These are phyloP conservation scores for Mortierella sp. DNA, from an alignment of 371 early-diverging fungal species.

Conservation along the genomic window DNA sequence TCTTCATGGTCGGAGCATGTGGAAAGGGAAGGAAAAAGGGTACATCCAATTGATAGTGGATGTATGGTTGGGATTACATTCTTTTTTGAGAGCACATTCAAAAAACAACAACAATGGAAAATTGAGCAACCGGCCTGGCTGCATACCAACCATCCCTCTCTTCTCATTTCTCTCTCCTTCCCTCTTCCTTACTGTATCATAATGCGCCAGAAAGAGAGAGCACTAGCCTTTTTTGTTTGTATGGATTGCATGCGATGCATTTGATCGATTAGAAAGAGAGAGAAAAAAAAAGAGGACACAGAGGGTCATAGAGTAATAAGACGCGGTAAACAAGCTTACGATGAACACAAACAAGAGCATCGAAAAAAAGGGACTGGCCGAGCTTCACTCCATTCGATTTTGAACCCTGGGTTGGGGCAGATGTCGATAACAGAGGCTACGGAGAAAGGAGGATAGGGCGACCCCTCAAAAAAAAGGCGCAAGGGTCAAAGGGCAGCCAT, in stretches of 20 bases:
- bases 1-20: too few relatives aligned
- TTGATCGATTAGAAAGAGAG: neutral
- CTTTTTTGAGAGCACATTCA: constrained; percentile 1
- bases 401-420: too few relatives aligned
- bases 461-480: neutral
- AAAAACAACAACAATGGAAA: neutral
- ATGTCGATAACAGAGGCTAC: too few relatives aligned
- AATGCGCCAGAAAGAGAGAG: too few relatives aligned
- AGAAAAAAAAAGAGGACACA: neutral
- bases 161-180: neutral
- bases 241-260: neutral
- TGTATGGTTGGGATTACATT: neutral
- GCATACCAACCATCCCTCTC: constrained; percentile 1
- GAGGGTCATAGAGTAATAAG: neutral
- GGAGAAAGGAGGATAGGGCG: neutral
- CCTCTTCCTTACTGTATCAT: neutral
- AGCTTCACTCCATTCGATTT: too few relatives aligned
- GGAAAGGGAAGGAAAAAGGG: too few relatives aligned
- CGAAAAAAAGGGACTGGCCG: too few relatives aligned
- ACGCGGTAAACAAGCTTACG: neutral
- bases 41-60: neutral
- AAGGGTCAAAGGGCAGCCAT: neutral
- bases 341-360: neutral
- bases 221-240: too few relatives aligned
- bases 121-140: neutral